Conservation (phyloP, 805 yeast genomes). For the Sugiyamaella boreocaroliniensis region DNA sequence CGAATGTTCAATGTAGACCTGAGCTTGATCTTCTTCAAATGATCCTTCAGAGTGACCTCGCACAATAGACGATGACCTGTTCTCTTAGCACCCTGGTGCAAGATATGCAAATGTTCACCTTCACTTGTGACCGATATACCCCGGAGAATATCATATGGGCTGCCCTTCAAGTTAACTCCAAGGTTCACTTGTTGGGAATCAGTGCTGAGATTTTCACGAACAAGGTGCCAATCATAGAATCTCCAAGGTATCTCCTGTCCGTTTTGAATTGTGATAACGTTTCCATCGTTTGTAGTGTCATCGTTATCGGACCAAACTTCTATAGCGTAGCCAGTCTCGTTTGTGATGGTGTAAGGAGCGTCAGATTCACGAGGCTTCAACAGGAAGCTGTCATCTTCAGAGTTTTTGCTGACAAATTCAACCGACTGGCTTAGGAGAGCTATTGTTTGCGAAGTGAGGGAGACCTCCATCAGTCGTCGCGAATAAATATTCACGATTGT, state of each 20-base stretch:
- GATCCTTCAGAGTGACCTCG: constrained; percentile 61
- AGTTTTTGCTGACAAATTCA: constrained; percentile 32
- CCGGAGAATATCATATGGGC: constrained; percentile 48
- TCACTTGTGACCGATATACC: constrained; percentile 67
- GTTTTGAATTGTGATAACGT: constrained; percentile 31
- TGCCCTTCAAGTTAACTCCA: constrained; percentile 49
- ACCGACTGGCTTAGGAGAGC: constrained; percentile 68
- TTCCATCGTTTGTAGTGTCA: constrained; percentile 13
- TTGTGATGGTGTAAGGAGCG: constrained; percentile 72
- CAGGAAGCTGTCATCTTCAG: constrained; percentile 21
- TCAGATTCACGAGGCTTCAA: constrained; percentile 63
- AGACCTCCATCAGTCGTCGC: constrained; percentile 67
- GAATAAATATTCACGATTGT: constrained; percentile 65
- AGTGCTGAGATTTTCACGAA: constrained; percentile 71
- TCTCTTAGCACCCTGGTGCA: constrained; percentile 54
- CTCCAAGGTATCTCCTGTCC: constrained; percentile 68
- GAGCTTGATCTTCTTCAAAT: constrained; percentile 70
- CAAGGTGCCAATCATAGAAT: constrained; percentile 87
- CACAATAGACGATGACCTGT: constrained; percentile 71
- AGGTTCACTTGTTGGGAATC: constrained; percentile 55
- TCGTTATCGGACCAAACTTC: constrained; percentile 70
- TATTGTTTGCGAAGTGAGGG: constrained; percentile 74
- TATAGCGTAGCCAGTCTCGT: constrained; percentile 80
- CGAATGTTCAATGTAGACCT: constrained; percentile 67
- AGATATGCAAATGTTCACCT: constrained; percentile 70